Percentiles rank a stretch among this genome's conserved stretches.
Evolutionary conservation across 2,329 filamentous ascomycete species (phyloP).

Genomic region (Pyricularia sp.): DNA sequence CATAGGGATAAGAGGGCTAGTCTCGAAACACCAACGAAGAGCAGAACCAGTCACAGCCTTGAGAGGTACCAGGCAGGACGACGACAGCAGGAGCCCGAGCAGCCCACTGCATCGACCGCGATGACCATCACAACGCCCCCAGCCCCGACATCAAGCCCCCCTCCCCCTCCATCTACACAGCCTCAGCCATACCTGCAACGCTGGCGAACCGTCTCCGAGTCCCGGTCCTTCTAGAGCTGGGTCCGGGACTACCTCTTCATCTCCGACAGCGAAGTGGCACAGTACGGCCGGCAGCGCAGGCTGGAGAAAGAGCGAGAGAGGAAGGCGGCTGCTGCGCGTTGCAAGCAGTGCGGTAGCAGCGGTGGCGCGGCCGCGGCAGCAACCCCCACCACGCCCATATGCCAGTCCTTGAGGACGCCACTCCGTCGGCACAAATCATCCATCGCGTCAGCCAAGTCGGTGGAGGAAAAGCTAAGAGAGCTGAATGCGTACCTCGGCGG

Average conservation of each 20-base stretch:
- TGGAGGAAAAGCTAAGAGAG: not conserved
- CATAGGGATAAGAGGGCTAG: not conserved
- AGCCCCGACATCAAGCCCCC: not conserved
- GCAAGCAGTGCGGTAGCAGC: not conserved
- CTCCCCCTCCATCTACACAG: not conserved
- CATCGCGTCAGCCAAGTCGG: slow-evolving; percentile 1
- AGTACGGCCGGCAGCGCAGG: not conserved
- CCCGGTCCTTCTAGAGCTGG: not conserved
- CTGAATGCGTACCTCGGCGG: not conserved
- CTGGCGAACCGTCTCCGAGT: not conserved
- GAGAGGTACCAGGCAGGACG: not conserved
- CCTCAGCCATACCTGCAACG: not conserved
- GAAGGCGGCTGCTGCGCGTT: not conserved
- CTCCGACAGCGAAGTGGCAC: not conserved
- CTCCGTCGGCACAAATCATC: not conserved
- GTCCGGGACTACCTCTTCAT: slow-evolving; percentile 1
- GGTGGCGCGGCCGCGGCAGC: not conserved
- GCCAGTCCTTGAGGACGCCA: not conserved
- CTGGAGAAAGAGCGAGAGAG: not conserved
- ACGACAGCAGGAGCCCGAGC: not conserved
- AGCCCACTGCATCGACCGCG: not conserved
- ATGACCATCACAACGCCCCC: not conserved
- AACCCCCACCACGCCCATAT: not conserved
- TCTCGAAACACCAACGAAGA: not conserved
- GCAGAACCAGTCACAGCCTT: not conserved